These are phyloP conservation scores for Dryadomyces quercivorus DNA, from an alignment of 2,329 filamentous ascomycete species.

Conservation along the genomic window DNA sequence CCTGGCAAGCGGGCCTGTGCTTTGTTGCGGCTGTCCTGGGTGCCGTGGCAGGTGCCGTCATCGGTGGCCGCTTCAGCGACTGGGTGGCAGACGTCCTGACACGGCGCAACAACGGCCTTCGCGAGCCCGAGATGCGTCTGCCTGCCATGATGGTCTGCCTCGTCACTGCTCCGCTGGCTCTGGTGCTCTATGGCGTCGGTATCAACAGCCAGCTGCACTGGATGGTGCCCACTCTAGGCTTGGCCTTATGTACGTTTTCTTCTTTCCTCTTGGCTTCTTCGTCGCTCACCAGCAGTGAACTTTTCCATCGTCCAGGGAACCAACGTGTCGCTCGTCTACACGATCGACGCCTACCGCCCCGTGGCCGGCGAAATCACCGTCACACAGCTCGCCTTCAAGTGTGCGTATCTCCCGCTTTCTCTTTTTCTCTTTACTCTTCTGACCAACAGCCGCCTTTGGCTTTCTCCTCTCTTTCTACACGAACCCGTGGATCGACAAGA, in stretches of 20 bases:
- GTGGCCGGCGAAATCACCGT: constrained; percentile 43
- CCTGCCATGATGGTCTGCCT: constrained; percentile 38
- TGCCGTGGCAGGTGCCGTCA: constrained; percentile 33
- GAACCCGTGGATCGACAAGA: constrained; percentile 40
- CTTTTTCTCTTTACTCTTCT: background rate
- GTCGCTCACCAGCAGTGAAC: constrained; percentile 10
- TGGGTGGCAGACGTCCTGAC: constrained; percentile 36
- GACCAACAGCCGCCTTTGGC: constrained; percentile 29
- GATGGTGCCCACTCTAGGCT: constrained; percentile 42
- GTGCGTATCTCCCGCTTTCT: background rate
- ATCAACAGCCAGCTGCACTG: constrained; percentile 35
- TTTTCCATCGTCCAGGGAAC: constrained; percentile 31
- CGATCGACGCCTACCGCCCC: constrained; percentile 44
- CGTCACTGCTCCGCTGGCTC: constrained; percentile 32
- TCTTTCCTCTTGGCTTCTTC: background rate
- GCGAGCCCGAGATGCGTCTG: constrained; percentile 45
- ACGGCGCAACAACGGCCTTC: constrained; percentile 37
- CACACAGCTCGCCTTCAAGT: constrained; percentile 42
- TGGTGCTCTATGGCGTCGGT: constrained; percentile 35
- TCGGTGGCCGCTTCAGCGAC: constrained; percentile 36
- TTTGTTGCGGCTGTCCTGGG: constrained; percentile 37
- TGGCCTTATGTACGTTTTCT: constrained; percentile 29
- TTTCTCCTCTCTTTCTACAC: constrained; percentile 49
- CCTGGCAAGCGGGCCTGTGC: constrained; percentile 36
- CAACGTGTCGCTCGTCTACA: constrained; percentile 18